phyloP scores from a whole-genome alignment of 768 basidiomycete species.

The Agaricus bisporus region DNA sequence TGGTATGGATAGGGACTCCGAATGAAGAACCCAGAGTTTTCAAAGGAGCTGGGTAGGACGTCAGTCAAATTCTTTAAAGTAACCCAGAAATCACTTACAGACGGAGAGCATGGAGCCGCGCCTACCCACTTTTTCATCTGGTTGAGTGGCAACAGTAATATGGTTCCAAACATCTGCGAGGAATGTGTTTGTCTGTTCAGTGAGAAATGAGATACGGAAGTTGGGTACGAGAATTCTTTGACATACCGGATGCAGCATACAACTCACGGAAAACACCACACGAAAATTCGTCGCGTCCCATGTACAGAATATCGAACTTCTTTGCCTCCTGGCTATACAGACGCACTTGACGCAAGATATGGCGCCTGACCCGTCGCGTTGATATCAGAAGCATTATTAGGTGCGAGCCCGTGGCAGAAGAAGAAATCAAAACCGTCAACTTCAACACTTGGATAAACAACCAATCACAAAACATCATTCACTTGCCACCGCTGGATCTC shows the following conservation, averaged over 20 bases:
- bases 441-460: too few relatives aligned
- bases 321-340: background rate
- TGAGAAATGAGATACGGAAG: constrained; percentile 5
- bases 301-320: constrained; percentile 71
- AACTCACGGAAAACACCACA: constrained; percentile 64
- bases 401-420: background rate
- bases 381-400: background rate
- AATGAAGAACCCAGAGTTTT: constrained; percentile 50
- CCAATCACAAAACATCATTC: too few relatives aligned
- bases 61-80: background rate
- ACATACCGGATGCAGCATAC: constrained; percentile 52
- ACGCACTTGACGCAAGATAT: background rate
- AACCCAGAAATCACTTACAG: constrained; percentile 34
- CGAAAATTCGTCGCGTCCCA: constrained; percentile 88
- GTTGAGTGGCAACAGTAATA: constrained; percentile 65
- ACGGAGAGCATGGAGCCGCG: constrained; percentile 49
- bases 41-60: constrained; percentile 53
- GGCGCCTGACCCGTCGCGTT: background rate
- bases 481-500: too few relatives aligned
- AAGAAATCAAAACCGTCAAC: background rate
- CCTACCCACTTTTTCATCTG: constrained; percentile 59
- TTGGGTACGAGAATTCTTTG: background rate
- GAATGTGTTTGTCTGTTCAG: constrained; percentile 10
- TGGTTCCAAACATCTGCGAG: constrained; percentile 69
- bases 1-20: constrained; percentile 47